Base-by-base conservation (phyloP, 2,329 filamentous ascomycete species). In the Ophiocordyceps camponoti-floridani region DNA sequence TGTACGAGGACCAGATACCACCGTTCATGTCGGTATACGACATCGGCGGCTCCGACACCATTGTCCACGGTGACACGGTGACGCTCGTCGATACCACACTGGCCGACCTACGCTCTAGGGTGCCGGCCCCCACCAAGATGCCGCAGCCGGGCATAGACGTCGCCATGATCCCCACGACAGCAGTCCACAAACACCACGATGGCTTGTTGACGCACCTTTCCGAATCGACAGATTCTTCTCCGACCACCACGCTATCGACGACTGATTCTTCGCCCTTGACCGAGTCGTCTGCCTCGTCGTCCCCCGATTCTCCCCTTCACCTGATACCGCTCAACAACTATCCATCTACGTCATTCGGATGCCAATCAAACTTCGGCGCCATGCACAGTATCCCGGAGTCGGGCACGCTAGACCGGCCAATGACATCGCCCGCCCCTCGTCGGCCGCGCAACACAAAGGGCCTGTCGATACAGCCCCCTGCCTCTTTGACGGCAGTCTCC, bases 181-280 rank as follows among this genome's bases (percentile, higher is more conserved):
- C 66, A 48, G 67, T 67, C 50, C 83, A 86, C 62, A 77, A 80
- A 56, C 82, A 84, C 58, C 73, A 78, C 58, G 75, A 84, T 57
- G 86, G 82, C 64, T 81, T 77, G n/a, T 88, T 81, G 8, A 85
- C 82, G 3, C 80, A 82, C 50, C 73, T 73, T 45, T 84, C 83
- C 14, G 85, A 84, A 50, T 96, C 91, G 1, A 84, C 84, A 40
- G 88, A 94, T 56, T 94, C 89, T 19, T 96, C 89, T 9, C 91
- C 91, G 1, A 96, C 89, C 8, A 95, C 88, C 4, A 94, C 89
- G 2, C 75, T 91, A 43, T 94, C 87, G 6, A 94, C 86, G 18
- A 85, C 89, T 50, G 89, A 94, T 63, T 93, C 88, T 5, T 89
- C 86, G 9, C 84, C 86, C 28, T 72, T 91, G 43, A 88, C 88